phyloP scores from a whole-genome alignment of 805 yeast genomes.

The Hermanozyma aechmeae region DNA sequence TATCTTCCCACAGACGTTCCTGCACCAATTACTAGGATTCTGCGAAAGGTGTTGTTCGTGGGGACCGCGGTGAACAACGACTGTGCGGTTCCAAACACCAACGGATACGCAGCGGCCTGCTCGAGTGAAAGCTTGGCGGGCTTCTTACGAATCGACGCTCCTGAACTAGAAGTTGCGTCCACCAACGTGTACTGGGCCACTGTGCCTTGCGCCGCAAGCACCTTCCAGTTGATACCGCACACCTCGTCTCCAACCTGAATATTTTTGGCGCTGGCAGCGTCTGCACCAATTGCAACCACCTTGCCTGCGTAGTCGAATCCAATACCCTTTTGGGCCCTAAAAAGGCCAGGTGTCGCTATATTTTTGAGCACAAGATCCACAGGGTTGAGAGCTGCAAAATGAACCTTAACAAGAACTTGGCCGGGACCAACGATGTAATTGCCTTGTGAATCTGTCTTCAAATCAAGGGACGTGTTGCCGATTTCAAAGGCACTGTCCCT shows the following conservation, averaged over 20 bases:
- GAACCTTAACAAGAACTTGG: constrained; percentile 21
- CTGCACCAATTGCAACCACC: constrained; percentile 19
- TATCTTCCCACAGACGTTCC: constrained; percentile 60
- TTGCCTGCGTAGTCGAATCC: constrained; percentile 27
- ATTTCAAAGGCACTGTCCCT: constrained; percentile 7
- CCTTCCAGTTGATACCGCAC: constrained; percentile 13
- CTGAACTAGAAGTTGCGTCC: constrained; percentile 18
- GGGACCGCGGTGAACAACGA: constrained; percentile 19
- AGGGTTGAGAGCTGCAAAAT: constrained; percentile 25
- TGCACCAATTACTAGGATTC: constrained; percentile 62
- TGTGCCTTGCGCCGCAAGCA: constrained; percentile 29
- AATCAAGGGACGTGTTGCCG: constrained; percentile 3
- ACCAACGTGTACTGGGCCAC: constrained; percentile 37
- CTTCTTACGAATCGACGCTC: constrained; percentile 37
- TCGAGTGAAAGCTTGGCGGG: constrained; percentile 33
- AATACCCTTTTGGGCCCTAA: constrained; percentile 12
- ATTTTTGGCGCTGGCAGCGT: too few species aligned
- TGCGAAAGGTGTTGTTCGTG: constrained; percentile 33
- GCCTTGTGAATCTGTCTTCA: constrained; percentile 7
- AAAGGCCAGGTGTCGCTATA: constrained; percentile 6
- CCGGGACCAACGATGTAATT: constrained; percentile 7
- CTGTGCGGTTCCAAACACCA: constrained; percentile 58
- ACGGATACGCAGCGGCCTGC: constrained; percentile 60
- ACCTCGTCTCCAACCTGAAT: constrained; percentile 21
- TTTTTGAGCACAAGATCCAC: constrained; percentile 18